These are phyloP conservation scores for Yarrowia bubula DNA, from an alignment of 805 yeast species.

Conservation along the genomic window DNA sequence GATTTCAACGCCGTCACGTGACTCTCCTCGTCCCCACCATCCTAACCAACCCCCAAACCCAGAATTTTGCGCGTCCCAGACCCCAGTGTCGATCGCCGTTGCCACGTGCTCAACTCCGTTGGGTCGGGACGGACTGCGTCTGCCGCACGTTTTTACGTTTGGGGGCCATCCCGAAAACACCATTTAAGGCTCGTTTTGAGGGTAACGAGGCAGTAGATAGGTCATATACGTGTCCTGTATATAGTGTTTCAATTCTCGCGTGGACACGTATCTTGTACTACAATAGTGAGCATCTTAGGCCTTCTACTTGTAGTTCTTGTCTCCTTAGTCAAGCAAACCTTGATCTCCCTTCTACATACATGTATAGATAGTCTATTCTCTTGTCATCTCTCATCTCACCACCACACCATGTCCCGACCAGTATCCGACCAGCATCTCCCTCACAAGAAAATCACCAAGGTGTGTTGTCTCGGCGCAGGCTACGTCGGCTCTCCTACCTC, in stretches of 20 bases:
- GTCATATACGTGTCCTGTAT: too few relatives aligned
- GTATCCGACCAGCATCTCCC: conserved; percentile 25
- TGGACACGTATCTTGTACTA: too few relatives aligned
- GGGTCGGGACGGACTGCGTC: conserved; percentile 1
- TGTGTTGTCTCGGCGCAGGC: conserved; percentile 39
- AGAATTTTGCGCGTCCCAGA: too few relatives aligned
- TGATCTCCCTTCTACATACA: background rate
- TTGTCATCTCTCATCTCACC: background rate
- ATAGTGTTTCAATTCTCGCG: too few relatives aligned
- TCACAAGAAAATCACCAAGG: conserved; percentile 27
- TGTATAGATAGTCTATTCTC: background rate
- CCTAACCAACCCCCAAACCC: background rate
- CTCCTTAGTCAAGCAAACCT: too few relatives aligned
- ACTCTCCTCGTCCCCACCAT: too few relatives aligned
- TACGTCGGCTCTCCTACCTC: conserved; percentile 39
- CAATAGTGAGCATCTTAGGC: too few relatives aligned
- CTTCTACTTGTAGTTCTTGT: too few relatives aligned
- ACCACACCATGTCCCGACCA: conserved; percentile 18
- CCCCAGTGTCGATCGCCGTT: conserved; percentile 6
- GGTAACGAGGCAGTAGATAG: too few relatives aligned
- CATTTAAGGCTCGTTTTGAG: too few relatives aligned
- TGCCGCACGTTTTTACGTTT: conserved; percentile 1
- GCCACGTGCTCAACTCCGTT: conserved; percentile 8
- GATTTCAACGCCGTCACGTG: too few relatives aligned
- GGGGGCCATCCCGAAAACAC: too few relatives aligned